Percentiles rank a stretch among this genome's conserved stretches.
Evolutionary conservation across 2,329 filamentous ascomycete genomes (phyloP).

Genomic region (Claviceps spartinae): DNA sequence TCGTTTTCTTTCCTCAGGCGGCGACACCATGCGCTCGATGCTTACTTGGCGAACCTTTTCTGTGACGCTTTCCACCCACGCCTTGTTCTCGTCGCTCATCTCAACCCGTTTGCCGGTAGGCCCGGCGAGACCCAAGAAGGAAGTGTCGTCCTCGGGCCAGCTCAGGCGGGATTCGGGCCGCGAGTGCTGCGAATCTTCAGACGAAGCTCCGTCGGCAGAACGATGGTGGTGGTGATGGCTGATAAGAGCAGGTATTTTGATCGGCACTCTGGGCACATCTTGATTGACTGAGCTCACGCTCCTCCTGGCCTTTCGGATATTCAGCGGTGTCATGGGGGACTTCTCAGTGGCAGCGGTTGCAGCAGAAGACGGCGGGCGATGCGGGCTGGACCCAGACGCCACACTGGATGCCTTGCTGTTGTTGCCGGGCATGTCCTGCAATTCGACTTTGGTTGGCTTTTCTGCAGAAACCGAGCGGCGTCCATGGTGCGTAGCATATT

Average conservation of each 20-base stretch:
- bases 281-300: constrained; percentile 24
- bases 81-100: constrained; percentile 59
- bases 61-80: constrained; percentile 75
- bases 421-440: constrained; percentile 34
- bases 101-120: constrained; percentile 50
- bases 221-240: constrained; percentile 8
- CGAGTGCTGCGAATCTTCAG: constrained; percentile 32
- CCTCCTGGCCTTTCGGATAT: constrained; percentile 40
- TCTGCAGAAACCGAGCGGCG: constrained; percentile 41
- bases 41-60: constrained; percentile 63
- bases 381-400: constrained; percentile 25
- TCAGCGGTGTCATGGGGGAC: constrained; percentile 34
- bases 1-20: constrained; percentile 19
- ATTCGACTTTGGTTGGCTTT: constrained; percentile 40
- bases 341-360: constrained; percentile 16
- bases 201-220: constrained; percentile 27
- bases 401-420: constrained; percentile 13
- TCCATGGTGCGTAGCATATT: constrained; percentile 86
- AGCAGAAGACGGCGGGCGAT: constrained; percentile 25
- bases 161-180: constrained; percentile 39
- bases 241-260: constrained; percentile 31
- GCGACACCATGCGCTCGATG: constrained; percentile 32
- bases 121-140: constrained; percentile 54
- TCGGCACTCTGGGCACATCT: constrained; percentile 19
- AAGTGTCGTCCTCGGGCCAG: constrained; percentile 46